Percentiles rank a stretch among this genome's conserved stretches.
Evolutionary conservation across 768 basidiomycete genomes (phyloP).

Genomic region (Arthromyces matolae): DNA sequence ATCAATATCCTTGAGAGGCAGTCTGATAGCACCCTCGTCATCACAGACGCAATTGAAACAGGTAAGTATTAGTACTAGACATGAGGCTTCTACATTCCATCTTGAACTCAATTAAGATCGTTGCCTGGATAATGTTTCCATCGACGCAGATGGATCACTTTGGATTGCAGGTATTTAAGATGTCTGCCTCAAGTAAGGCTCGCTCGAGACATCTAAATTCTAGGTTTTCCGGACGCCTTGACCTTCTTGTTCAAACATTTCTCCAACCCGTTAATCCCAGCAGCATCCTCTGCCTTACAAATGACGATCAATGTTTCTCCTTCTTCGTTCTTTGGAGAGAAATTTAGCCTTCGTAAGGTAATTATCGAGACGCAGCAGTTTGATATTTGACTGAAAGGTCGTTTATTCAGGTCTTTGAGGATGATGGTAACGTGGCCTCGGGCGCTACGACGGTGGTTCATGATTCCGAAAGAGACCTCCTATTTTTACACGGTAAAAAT

Average conservation of each 20-base stretch:
- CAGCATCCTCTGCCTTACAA: conserved; percentile 49
- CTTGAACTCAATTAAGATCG: conserved; percentile 34
- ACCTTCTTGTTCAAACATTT: conserved; percentile 35
- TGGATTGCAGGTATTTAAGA: conserved; percentile 69
- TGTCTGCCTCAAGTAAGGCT: conserved; percentile 6
- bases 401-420: conserved; percentile 56
- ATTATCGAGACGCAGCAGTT: neutral
- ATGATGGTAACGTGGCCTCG: conserved; percentile 55
- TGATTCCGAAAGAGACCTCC: conserved; percentile 42
- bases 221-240: conserved; percentile 43
- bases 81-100: neutral
- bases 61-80: conserved; percentile 33
- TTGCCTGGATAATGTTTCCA: conserved; percentile 55
- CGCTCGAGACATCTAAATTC: neutral
- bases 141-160: conserved; percentile 56
- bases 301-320: conserved; percentile 51
- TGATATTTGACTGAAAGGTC: too few species aligned
- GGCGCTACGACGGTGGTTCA: conserved; percentile 56
- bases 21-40: conserved; percentile 52
- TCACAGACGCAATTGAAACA: conserved; percentile 49
- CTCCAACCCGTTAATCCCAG: conserved; percentile 33
- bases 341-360: conserved; percentile 58
- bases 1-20: conserved; percentile 56
- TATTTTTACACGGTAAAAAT: conserved; percentile 59
- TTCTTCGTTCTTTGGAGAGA: conserved; percentile 54